Evolutionary conservation across 768 basidiomycete genomes (phyloP).

Genomic region (Artomyces pyxidatus): DNA sequence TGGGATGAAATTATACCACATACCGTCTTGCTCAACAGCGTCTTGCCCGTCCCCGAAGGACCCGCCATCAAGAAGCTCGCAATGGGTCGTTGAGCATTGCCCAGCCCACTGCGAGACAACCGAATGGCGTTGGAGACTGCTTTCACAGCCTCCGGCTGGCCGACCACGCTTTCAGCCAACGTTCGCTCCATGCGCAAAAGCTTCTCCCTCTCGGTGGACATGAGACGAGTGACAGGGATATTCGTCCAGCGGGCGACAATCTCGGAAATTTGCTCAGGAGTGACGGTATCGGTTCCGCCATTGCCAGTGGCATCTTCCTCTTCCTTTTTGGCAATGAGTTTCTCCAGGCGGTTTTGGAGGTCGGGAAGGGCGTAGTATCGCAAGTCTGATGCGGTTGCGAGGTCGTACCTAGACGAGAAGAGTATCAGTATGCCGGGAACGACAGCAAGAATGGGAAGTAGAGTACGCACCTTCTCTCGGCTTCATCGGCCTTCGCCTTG

Average conservation of each 20-base stretch:
- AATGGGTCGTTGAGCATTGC: slow-evolving; percentile 79
- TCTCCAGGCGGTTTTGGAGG: slow-evolving; percentile 61
- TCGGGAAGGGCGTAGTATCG: slow-evolving; percentile 92
- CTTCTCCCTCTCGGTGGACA: slow-evolving; percentile 90
- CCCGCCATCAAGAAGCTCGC: slow-evolving; percentile 91
- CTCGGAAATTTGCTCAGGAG: slow-evolving; percentile 86
- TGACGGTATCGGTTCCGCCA: slow-evolving; percentile 60
- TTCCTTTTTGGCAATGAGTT: slow-evolving; percentile 64
- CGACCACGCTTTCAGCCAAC: slow-evolving; percentile 69
- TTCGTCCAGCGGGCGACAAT: slow-evolving; percentile 92
- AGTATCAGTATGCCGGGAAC: slow-evolving; percentile 9
- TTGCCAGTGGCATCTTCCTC: slow-evolving; percentile 56
- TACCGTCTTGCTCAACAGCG: slow-evolving; percentile 82
- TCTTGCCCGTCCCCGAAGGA: slow-evolving; percentile 90
- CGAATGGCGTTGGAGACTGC: slow-evolving; percentile 93
- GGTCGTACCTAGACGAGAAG: slow-evolving; percentile 32
- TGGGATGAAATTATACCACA: slow-evolving; percentile 23
- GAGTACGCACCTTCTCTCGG: slow-evolving; percentile 63
- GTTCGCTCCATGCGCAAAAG: slow-evolving; percentile 80
- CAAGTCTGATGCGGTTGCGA: slow-evolving; percentile 77
- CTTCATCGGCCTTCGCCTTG: slow-evolving; percentile 86
- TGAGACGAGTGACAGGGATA: slow-evolving; percentile 80
- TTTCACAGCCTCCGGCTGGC: slow-evolving; percentile 86
- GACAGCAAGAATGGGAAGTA: background rate
- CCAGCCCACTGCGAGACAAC: slow-evolving; percentile 88